Percentiles rank a stretch among this genome's conserved stretches.
These are phyloP conservation scores for Fusarium dimerum DNA, from an alignment of 2,329 filamentous ascomycete genomes.

Conservation along the genomic window DNA sequence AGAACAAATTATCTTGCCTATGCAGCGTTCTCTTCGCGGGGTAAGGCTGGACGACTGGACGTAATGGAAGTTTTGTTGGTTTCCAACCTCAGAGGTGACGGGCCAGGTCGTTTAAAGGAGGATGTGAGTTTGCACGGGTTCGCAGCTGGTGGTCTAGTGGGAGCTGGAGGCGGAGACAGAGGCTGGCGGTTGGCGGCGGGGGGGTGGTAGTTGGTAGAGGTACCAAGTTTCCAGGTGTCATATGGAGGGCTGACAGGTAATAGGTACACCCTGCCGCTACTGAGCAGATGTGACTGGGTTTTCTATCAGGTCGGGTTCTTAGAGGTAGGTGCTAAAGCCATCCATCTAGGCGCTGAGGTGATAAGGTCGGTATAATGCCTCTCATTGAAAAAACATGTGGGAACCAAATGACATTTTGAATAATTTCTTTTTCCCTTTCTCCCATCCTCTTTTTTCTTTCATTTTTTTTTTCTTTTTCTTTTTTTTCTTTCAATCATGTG, in stretches of 20 bases:
- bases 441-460: not conserved
- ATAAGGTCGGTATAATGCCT: not conserved
- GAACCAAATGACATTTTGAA: not conserved
- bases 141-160: not conserved
- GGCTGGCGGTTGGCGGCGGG: constrained; percentile 15
- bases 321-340: constrained; percentile 14
- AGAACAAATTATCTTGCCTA: constrained; percentile 8
- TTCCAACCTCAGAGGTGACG: not conserved
- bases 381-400: not conserved
- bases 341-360: not conserved
- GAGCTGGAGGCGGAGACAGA: constrained; percentile 11
- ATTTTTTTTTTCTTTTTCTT: not conserved
- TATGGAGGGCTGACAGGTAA: not conserved
- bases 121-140: constrained; percentile 4
- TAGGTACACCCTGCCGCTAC: not conserved
- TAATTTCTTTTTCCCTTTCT: not conserved
- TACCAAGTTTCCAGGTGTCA: not conserved
- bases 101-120: constrained; percentile 22
- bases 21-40: constrained; percentile 13
- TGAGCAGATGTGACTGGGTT: too few species aligned
- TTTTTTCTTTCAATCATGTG: not conserved
- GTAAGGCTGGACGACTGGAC: constrained; percentile 21
- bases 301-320: too few species aligned
- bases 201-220: not conserved
- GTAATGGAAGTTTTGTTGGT: constrained; percentile 17